Evolutionary conservation across 2,329 filamentous ascomycete species (phyloP).

Genomic region (Pseudocercospora ulei): DNA sequence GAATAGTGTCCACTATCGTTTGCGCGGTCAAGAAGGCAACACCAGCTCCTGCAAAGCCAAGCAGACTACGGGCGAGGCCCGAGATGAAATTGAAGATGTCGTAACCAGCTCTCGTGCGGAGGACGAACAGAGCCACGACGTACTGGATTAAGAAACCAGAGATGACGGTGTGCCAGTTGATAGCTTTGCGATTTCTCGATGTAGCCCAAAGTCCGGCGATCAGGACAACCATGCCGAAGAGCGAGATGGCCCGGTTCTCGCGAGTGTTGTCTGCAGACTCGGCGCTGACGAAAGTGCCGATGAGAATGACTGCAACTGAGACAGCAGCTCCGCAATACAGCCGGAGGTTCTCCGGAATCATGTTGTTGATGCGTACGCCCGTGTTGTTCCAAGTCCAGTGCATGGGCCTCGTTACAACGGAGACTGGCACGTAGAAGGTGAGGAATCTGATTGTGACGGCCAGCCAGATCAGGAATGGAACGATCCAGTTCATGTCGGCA

Average conservation of each 20-base stretch:
- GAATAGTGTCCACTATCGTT: conserved; percentile 41
- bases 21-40: conserved; percentile 58
- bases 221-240: conserved; percentile 68
- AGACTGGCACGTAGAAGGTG: conserved; percentile 62
- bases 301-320: conserved; percentile 61
- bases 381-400: conserved; percentile 59
- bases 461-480: conserved; percentile 75
- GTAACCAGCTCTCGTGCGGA: conserved; percentile 67
- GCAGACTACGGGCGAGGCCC: conserved; percentile 58
- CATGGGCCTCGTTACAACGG: conserved; percentile 56
- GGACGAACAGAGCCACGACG: conserved; percentile 76
- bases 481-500: conserved; percentile 65
- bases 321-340: conserved; percentile 53
- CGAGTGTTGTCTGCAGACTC: conserved; percentile 68
- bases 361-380: conserved; percentile 48
- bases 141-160: conserved; percentile 84
- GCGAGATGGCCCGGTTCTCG: conserved; percentile 66
- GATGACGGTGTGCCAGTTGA: conserved; percentile 52
- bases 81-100: conserved; percentile 91
- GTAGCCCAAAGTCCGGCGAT: conserved; percentile 58
- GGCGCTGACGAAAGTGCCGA: conserved; percentile 64
- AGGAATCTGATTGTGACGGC: conserved; percentile 62
- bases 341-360: conserved; percentile 59
- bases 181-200: conserved; percentile 56
- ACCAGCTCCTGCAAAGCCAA: conserved; percentile 66